Percentiles rank a stretch among this genome's conserved stretches.
These are phyloP conservation scores for Quercus robur DNA, from an alignment of 306 rosid species.

Conservation along the genomic window DNA sequence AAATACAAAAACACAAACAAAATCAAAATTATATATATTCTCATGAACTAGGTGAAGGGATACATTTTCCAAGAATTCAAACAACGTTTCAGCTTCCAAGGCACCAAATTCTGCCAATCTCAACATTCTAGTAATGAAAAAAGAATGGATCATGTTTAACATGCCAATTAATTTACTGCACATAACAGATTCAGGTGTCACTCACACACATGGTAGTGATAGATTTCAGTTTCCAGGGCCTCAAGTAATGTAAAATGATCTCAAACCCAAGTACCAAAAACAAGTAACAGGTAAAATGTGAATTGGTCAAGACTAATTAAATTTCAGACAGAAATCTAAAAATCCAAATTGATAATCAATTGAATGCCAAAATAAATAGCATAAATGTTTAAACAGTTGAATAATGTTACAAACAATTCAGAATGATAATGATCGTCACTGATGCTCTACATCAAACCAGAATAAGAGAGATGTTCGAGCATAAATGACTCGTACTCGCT, in stretches of 20 bases:
- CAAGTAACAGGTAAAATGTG: no score
- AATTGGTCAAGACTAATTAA: no score
- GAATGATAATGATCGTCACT: constrained; percentile 21
- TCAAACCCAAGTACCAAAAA: not conserved
- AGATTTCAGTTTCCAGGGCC: not conserved
- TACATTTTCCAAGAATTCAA: not conserved
- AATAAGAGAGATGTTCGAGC: constrained; percentile 70
- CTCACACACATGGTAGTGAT: not conserved
- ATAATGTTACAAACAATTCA: constrained; percentile 22
- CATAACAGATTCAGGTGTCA: not conserved
- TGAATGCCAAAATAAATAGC: constrained; percentile 4
- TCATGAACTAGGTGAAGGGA: no score
- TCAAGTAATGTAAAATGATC: not conserved
- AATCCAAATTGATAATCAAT: not conserved
- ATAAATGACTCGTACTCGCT: constrained; percentile 86
- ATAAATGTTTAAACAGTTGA: not conserved
- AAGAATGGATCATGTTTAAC: not conserved
- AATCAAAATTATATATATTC: no score
- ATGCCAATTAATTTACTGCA: not conserved
- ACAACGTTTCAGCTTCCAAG: no score
- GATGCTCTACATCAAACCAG: constrained; percentile 88
- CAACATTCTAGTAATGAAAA: not conserved
- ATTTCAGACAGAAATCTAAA: not conserved
- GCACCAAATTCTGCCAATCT: not conserved
- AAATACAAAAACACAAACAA: no score